Evolutionary conservation across 352 stramenopile species (phyloP).

Genomic region (Phytophthora citricola): DNA sequence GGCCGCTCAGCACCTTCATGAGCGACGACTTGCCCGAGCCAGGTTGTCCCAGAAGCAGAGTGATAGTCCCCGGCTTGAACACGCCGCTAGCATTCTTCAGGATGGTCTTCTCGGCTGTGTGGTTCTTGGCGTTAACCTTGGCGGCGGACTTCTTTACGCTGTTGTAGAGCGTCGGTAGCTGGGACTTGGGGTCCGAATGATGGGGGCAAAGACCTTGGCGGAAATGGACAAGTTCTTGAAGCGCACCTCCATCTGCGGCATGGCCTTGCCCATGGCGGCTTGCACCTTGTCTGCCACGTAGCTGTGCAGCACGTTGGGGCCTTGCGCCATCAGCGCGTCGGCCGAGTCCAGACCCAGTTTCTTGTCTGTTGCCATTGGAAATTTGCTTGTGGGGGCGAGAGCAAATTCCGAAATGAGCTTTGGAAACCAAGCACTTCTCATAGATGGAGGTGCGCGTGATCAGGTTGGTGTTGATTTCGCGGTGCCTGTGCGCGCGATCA

Average conservation of each 20-base stretch:
- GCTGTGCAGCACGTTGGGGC: constrained; percentile 30
- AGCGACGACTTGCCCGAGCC: constrained; percentile 32
- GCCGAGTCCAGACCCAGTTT: constrained; percentile 23
- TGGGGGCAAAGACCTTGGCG: constrained; percentile 26
- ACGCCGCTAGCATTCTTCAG: constrained; percentile 53
- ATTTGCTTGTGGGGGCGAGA: constrained; percentile 20
- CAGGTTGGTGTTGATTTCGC: constrained; percentile 24
- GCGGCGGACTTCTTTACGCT: constrained; percentile 38
- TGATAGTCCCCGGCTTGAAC: constrained; percentile 39
- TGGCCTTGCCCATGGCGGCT: constrained; percentile 23
- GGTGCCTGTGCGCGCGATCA: constrained; percentile 22
- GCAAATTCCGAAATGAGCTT: constrained; percentile 34
- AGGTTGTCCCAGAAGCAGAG: constrained; percentile 25
- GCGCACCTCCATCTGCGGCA: constrained; percentile 40
- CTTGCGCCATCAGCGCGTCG: constrained; percentile 35
- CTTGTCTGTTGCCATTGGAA: constrained; percentile 20
- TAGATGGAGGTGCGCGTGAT: constrained; percentile 16
- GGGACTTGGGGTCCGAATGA: constrained; percentile 17
- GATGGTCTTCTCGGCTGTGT: constrained; percentile 46
- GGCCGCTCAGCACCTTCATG: constrained; percentile 29
- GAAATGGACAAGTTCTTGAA: constrained; percentile 36
- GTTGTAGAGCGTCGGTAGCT: constrained; percentile 56
- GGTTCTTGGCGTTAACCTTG: constrained; percentile 39
- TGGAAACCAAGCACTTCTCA: not conserved
- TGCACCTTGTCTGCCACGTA: constrained; percentile 31